A percentile compares a stretch with the other conserved stretches of the same genome.
Conservation (phyloP, 179 eudicot genomes). For the Gypsophila paniculata region DNA sequence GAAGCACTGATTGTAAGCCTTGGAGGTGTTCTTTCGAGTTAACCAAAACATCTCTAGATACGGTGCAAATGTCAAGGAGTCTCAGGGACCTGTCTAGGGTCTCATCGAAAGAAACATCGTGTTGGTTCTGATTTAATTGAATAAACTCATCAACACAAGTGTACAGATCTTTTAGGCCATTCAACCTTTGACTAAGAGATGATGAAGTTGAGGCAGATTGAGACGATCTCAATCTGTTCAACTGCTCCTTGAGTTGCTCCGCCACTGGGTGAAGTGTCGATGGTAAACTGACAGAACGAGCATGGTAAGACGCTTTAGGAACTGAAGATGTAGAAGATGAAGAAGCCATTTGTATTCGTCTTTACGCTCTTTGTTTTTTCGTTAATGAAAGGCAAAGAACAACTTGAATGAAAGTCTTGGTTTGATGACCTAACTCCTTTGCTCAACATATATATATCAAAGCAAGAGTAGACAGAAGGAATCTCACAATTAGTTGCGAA, state of each 20-base stretch:
- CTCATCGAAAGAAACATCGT: conserved; percentile 20
- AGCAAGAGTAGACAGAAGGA: conserved; percentile 25
- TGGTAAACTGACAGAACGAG: conserved; percentile 41
- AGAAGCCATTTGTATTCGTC: neutral
- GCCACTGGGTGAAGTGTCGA: conserved; percentile 29
- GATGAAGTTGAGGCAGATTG: conserved; percentile 12
- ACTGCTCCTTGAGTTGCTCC: conserved; percentile 5
- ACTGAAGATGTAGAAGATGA: neutral
- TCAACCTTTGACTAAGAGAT: neutral
- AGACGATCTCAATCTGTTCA: conserved; percentile 3
- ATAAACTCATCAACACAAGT: conserved; percentile 19
- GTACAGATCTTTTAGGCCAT: conserved; percentile 11
- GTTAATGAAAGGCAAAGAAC: neutral
- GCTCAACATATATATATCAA: conserved; percentile 20
- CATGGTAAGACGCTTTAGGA: conserved; percentile 20
- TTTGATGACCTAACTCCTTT: conserved; percentile 13
- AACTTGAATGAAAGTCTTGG: conserved; percentile 18
- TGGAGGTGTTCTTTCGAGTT: conserved; percentile 23
- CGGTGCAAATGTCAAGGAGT: conserved; percentile 33
- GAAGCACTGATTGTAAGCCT: conserved; percentile 22
- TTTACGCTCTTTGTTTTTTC: neutral
- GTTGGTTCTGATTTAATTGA: conserved; percentile 16
- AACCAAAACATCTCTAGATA: conserved; percentile 21
- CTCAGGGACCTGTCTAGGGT: conserved; percentile 27
- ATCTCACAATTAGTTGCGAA: conserved; percentile 18